A percentile compares a stretch with the other conserved stretches of the same genome.
Evolutionary conservation across 805 yeast species (phyloP).

Genomic region (Cyberlindnera sargentensis): DNA sequence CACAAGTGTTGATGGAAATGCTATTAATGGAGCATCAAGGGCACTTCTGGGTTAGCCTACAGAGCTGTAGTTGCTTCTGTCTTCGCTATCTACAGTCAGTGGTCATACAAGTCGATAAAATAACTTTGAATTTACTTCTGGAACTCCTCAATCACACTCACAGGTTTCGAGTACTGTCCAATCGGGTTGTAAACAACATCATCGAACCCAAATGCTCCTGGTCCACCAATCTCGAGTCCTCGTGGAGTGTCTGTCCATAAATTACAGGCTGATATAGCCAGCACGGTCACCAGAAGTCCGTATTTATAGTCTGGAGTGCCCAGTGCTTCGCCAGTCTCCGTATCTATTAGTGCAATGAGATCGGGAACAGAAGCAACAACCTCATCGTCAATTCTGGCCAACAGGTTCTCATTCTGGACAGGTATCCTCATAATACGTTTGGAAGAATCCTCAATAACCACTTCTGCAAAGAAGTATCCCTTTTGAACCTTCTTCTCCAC

Average conservation of each 20-base stretch:
- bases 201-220: slow-evolving; percentile 27
- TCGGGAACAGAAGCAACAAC: slow-evolving; percentile 40
- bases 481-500: slow-evolving; percentile 34
- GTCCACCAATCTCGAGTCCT: slow-evolving; percentile 37
- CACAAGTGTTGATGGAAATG: not conserved
- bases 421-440: slow-evolving; percentile 30
- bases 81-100: too few relatives aligned
- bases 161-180: slow-evolving; percentile 29
- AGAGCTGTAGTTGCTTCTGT: too few relatives aligned
- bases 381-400: slow-evolving; percentile 26
- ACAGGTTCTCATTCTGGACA: slow-evolving; percentile 42
- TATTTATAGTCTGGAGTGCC: slow-evolving; percentile 44
- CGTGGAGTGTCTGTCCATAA: slow-evolving; percentile 25
- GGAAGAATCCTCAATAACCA: slow-evolving; percentile 25
- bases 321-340: slow-evolving; percentile 40
- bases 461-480: slow-evolving; percentile 41
- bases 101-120: too few relatives aligned
- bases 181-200: slow-evolving; percentile 30
- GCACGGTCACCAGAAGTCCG: slow-evolving; percentile 36
- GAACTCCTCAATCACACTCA: slow-evolving; percentile 33
- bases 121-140: too few relatives aligned
- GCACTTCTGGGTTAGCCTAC: too few relatives aligned
- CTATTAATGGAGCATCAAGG: too few relatives aligned
- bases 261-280: slow-evolving; percentile 31
- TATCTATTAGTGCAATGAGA: slow-evolving; percentile 35